Base-by-base conservation (phyloP, 2,329 filamentous ascomycete species). In the Colletotrichum graminicola region DNA sequence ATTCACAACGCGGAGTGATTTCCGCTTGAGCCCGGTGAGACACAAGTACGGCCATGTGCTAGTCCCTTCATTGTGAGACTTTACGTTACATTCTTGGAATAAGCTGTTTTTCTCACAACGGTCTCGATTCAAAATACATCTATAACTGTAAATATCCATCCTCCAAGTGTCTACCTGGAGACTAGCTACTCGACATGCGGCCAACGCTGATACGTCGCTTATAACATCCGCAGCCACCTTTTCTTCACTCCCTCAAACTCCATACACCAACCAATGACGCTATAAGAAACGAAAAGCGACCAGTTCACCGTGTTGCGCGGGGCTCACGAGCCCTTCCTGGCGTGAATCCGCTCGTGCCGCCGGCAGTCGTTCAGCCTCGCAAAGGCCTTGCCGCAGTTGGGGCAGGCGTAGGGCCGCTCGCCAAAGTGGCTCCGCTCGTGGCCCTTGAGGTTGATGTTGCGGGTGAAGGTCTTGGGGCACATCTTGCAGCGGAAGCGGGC, bases 401-500 rank as follows among this genome's bases (percentile, higher is more conserved):
- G 69, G 66, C 80, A 82, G 12, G 70, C 62, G 61, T 67, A 78
- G 1, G 79, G 79, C n/a, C 76, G 73, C 47, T 78, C 69, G 1
- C 80, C 81, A n/a, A 77, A 78, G 68, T 84, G 82, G 32, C 78
- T 80, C 10, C 77, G 74, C 56, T 79, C 74, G 66, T 84, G 82
- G 0, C 79, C 76, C 6, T 76, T 77, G 3, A 79, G 75, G 49
- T 80, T 80, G 16, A 78, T 78, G 32, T 78, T 80, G 2, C 82
- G 76, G 23, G 81, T 83, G 61, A 83, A 84, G 0, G 68, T 77
- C 65, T 80, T 82, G 0, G 75, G 67, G 64, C 83, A 85, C 1
- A 79, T 75, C 0, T 73, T 64, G 56, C 83, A 85, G 14, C 72
- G 60, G 54, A 78, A 78, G 14, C 72, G 76, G 54, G 73, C 59